Evolutionary conservation across 2,329 filamentous ascomycete genomes (phyloP).

Genomic region (Cytospora paraplurivora): DNA sequence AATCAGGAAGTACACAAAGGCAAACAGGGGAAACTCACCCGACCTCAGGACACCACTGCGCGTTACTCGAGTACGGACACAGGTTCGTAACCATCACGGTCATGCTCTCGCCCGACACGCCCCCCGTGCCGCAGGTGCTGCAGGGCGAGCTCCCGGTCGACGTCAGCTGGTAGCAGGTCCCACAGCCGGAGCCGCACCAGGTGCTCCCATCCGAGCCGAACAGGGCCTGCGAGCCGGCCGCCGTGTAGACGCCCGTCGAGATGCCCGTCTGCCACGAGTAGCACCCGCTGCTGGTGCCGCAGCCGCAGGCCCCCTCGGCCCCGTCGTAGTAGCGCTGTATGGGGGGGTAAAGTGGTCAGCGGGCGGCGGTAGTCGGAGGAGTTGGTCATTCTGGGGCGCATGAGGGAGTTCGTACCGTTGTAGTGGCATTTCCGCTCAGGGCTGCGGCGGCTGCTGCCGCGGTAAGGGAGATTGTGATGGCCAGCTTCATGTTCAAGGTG

Average conservation of each 20-base stretch:
- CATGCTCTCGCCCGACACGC: constrained; percentile 32
- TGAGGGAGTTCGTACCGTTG: constrained; percentile 11
- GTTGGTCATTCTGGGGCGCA: too few species aligned
- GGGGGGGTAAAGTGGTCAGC: background rate
- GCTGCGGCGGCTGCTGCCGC: constrained; percentile 15
- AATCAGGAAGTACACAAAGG: background rate
- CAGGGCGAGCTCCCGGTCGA: constrained; percentile 32
- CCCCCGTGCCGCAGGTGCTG: constrained; percentile 15
- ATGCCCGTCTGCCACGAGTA: constrained; percentile 22
- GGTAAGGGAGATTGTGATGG: background rate
- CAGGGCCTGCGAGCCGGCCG: constrained; percentile 34
- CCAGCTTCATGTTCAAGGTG: background rate
- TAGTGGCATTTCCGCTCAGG: constrained; percentile 26
- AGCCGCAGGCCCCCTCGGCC: constrained; percentile 22
- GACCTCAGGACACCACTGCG: constrained; percentile 39
- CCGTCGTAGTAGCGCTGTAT: constrained; percentile 27
- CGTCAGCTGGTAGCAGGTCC: constrained; percentile 36
- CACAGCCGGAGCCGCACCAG: constrained; percentile 37
- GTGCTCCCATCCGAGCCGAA: constrained; percentile 30
- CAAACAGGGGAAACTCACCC: constrained; percentile 25
- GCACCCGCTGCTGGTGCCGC: constrained; percentile 5
- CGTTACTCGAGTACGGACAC: constrained; percentile 40
- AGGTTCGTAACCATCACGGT: constrained; percentile 41
- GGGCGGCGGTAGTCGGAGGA: background rate
- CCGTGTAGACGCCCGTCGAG: constrained; percentile 32